A percentile compares a stretch with the other conserved stretches of the same genome.
These are phyloP conservation scores for Scenedesmus sp. DNA, from an alignment of 163 green algal species.

Conservation along the genomic window DNA sequence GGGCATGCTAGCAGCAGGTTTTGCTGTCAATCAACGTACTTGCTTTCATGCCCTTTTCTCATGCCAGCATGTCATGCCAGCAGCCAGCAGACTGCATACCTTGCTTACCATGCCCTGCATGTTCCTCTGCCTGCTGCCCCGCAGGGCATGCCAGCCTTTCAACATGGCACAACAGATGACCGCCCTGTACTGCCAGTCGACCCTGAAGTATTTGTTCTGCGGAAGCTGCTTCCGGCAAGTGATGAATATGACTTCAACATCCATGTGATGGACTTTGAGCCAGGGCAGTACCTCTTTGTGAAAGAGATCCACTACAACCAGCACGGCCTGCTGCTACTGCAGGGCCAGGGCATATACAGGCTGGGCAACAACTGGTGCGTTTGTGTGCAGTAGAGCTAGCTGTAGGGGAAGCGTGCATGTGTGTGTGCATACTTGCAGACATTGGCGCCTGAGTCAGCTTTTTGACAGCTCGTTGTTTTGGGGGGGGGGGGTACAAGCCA, in stretches of 20 bases:
- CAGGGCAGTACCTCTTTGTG: constrained; percentile 91
- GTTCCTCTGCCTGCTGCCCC: not conserved
- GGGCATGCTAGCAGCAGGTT: not conserved
- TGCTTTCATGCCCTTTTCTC: no score
- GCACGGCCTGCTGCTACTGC: constrained; percentile 95
- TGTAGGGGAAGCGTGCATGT: no score
- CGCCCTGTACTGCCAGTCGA: constrained; percentile 71
- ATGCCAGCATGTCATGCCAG: not conserved
- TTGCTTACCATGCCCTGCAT: not conserved
- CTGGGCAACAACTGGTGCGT: constrained; percentile 88
- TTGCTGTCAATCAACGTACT: no score
- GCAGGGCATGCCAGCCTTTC: constrained; percentile 66
- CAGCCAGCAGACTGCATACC: not conserved
- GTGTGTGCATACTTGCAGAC: not conserved
- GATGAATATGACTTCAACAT: constrained; percentile 97
- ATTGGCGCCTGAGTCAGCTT: no score
- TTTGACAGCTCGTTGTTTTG: no score
- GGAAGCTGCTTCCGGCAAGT: constrained; percentile 93
- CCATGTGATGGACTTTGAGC: constrained; percentile 98
- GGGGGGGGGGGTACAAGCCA: no score
- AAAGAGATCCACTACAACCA: constrained; percentile 99
- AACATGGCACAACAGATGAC: constrained; percentile 74
- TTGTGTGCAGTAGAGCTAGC: not conserved
- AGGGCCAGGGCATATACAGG: constrained; percentile 96
- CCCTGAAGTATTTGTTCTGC: constrained; percentile 92